Conservation (phyloP, 164 flowering plant genomes). For the Tinospora cordifolia region DNA sequence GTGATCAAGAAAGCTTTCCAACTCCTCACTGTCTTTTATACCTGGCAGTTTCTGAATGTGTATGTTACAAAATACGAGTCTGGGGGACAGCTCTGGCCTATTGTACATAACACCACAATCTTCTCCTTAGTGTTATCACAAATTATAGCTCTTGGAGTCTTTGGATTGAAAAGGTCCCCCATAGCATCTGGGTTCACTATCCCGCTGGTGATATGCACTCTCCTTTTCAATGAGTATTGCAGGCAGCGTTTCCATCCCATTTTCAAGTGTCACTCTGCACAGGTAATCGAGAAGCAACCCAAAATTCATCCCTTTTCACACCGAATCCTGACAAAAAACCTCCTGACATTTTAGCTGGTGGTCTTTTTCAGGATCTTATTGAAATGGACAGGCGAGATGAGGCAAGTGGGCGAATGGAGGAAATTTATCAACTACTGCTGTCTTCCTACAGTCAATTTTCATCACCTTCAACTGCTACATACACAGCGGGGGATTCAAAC, state of each 20-base stretch:
- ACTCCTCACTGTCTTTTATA: conserved; percentile 1
- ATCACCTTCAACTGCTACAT: conserved; percentile 11
- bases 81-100: conserved; percentile 84
- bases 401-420: conserved; percentile 47
- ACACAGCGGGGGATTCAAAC: conserved; percentile 11
- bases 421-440: conserved; percentile 38
- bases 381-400: conserved; percentile 83
- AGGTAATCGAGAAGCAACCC: conserved; percentile 34
- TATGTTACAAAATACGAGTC: conserved; percentile 63
- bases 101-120: conserved; percentile 72
- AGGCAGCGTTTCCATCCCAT: conserved; percentile 70
- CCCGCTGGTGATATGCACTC: conserved; percentile 56
- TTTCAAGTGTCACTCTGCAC: conserved; percentile 46
- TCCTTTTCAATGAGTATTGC: conserved; percentile 79
- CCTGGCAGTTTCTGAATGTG: conserved; percentile 73
- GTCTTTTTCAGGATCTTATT: conserved; percentile 45
- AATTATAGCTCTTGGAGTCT: conserved; percentile 73
- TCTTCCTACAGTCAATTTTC: conserved; percentile 51
- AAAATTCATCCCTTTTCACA: background rate
- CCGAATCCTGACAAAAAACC: background rate
- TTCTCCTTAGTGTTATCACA: conserved; percentile 80
- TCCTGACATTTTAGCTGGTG: background rate
- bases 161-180: conserved; percentile 67
- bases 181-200: conserved; percentile 72
- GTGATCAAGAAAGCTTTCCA: background rate